These are phyloP conservation scores for Cercis canadensis DNA, from an alignment of 306 rosid genomes.

Conservation along the genomic window DNA sequence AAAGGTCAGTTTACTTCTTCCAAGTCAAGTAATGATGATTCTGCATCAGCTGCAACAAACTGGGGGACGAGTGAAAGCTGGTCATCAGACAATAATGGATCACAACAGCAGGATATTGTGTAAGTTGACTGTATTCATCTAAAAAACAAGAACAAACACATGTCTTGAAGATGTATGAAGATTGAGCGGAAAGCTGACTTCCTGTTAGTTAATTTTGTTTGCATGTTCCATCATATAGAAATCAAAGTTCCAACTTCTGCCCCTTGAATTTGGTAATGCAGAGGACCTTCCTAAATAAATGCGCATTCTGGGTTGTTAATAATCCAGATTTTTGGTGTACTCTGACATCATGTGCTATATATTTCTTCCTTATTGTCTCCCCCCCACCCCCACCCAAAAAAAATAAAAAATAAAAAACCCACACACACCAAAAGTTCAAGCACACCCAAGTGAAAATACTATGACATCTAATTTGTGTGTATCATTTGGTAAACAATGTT, in stretches of 20 bases:
- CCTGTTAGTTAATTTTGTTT: background rate
- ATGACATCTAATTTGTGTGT: conserved; percentile 16
- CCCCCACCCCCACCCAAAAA: too few relatives aligned
- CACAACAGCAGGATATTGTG: conserved; percentile 71
- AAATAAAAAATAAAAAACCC: too few relatives aligned
- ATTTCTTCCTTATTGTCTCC: background rate
- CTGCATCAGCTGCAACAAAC: conserved; percentile 57
- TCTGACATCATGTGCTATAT: background rate
- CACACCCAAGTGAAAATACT: background rate
- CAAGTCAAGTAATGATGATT: conserved; percentile 67
- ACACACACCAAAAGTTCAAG: too few relatives aligned
- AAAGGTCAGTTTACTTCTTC: conserved; percentile 82
- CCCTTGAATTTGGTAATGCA: background rate
- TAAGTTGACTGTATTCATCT: conserved; percentile 49
- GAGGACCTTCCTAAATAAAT: background rate
- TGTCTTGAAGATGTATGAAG: background rate
- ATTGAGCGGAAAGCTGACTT: conserved; percentile 12
- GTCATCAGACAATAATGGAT: conserved; percentile 55
- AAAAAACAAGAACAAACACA: conserved; percentile 9
- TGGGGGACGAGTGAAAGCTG: conserved; percentile 62
- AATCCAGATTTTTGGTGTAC: background rate
- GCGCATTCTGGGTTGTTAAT: background rate
- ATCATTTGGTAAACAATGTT: conserved; percentile 21
- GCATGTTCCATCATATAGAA: background rate
- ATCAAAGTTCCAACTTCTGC: background rate